phyloP scores from a whole-genome alignment of 257 asterid genomes.

The Jacaranda copaia region DNA sequence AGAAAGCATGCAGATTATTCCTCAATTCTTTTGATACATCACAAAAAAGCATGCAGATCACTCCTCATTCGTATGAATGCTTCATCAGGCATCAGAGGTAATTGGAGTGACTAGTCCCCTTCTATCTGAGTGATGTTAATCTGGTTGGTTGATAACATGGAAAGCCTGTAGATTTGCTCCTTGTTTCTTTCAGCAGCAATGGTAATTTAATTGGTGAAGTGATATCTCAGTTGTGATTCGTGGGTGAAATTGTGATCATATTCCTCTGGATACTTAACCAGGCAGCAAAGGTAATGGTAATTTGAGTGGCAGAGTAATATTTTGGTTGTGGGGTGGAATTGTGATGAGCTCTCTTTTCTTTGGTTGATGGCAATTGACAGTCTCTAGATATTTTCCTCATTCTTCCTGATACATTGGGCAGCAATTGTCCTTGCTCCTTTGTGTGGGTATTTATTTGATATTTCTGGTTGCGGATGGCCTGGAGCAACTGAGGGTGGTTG shows the following conservation, averaged over 20 bases:
- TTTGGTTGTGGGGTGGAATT: not conserved
- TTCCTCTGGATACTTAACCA: not conserved
- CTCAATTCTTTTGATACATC: too few species aligned
- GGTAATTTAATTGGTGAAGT: not conserved
- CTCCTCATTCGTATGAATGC: not conserved
- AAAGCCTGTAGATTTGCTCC: not conserved
- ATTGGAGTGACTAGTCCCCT: not conserved
- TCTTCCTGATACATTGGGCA: too few species aligned
- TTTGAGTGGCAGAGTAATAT: not conserved
- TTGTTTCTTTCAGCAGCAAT: not conserved
- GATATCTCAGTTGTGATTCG: not conserved
- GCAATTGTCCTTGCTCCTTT: too few species aligned
- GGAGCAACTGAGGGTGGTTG: not conserved
- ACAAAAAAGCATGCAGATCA: not conserved
- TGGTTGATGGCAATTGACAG: too few species aligned
- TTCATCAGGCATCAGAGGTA: not conserved
- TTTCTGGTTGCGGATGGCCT: not conserved
- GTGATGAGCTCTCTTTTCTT: not conserved
- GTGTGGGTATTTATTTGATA: too few species aligned
- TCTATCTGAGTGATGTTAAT: not conserved
- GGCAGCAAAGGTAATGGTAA: not conserved
- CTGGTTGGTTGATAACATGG: not conserved
- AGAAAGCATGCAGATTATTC: not conserved
- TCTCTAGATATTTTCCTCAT: too few species aligned
- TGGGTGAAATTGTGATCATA: not conserved